Conservation (phyloP, 2,329 filamentous ascomycete genomes). For the Rutstroemia sydowiana region DNA sequence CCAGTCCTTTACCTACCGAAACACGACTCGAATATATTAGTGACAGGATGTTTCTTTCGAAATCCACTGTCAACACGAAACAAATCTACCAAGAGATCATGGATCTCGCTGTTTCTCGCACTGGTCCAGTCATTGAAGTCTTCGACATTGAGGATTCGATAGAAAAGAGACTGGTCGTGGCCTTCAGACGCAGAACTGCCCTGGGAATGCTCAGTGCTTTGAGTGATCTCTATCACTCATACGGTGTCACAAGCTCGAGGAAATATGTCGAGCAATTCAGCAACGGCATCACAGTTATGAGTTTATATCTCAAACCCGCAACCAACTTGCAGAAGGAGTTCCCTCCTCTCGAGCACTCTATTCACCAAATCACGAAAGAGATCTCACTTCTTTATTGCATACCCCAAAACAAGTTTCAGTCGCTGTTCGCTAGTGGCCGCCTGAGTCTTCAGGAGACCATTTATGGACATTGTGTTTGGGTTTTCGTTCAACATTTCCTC, state of each 20-base stretch:
- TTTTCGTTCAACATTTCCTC: slow-evolving; percentile 96
- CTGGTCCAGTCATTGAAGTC: slow-evolving; percentile 93
- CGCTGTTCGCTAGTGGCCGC: slow-evolving; percentile 75
- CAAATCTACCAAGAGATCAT: slow-evolving; percentile 94
- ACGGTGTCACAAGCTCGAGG: slow-evolving; percentile 87
- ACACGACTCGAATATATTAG: slow-evolving; percentile 86
- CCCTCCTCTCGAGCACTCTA: slow-evolving; percentile 86
- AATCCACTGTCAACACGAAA: slow-evolving; percentile 93
- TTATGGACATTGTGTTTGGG: slow-evolving; percentile 95
- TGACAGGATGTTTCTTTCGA: slow-evolving; percentile 89
- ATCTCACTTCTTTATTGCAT: slow-evolving; percentile 95
- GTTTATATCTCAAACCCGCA: slow-evolving; percentile 79
- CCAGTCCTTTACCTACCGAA: slow-evolving; percentile 67
- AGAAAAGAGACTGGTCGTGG: slow-evolving; percentile 91
- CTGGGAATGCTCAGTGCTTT: slow-evolving; percentile 90
- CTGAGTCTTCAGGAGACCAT: slow-evolving; percentile 94
- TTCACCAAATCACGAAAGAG: slow-evolving; percentile 98
- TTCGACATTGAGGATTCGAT: slow-evolving; percentile 88
- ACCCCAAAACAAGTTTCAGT: slow-evolving; percentile 92
- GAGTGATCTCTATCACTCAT: slow-evolving; percentile 97
- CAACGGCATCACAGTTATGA: slow-evolving; percentile 96
- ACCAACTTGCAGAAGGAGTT: slow-evolving; percentile 47
- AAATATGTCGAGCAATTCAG: slow-evolving; percentile 99
- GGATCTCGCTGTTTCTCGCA: slow-evolving; percentile 71
- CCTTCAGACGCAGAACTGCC: slow-evolving; percentile 88